Percentiles rank a stretch among this genome's conserved stretches.
phyloP scores from a whole-genome alignment of 2,329 filamentous ascomycete genomes.

The Colletotrichum gloeosporioides region DNA sequence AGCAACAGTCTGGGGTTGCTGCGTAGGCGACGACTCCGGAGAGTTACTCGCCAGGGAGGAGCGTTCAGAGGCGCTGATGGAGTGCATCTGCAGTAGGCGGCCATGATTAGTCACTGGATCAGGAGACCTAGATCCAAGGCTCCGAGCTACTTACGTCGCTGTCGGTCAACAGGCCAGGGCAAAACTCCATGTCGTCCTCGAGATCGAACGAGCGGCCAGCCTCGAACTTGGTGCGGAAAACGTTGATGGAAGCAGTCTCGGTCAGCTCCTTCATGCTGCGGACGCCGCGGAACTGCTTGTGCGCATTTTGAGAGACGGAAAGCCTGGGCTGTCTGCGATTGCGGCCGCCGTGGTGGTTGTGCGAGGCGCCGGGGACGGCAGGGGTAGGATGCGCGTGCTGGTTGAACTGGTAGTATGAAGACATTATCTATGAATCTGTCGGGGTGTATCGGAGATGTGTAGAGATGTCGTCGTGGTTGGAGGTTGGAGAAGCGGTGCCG shows the following conservation, averaged over 20 bases:
- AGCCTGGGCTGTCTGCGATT: slow-evolving; percentile 84
- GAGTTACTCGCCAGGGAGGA: slow-evolving; percentile 95
- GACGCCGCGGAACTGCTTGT: slow-evolving; percentile 86
- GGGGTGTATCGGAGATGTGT: background rate
- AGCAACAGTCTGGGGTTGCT: slow-evolving; percentile 81
- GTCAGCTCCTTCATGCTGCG: slow-evolving; percentile 86
- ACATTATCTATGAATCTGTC: slow-evolving; percentile 51
- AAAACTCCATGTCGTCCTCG: slow-evolving; percentile 96
- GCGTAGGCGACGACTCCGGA: slow-evolving; percentile 87
- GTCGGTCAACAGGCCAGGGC: slow-evolving; percentile 89
- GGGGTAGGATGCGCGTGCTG: slow-evolving; percentile 62
- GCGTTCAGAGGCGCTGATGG: slow-evolving; percentile 91
- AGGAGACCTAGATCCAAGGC: background rate
- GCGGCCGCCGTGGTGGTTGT: slow-evolving; percentile 84
- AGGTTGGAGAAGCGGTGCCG: background rate
- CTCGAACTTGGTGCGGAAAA: slow-evolving; percentile 89
- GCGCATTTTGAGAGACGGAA: slow-evolving; percentile 79
- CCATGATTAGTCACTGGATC: slow-evolving; percentile 28
- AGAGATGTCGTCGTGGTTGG: background rate
- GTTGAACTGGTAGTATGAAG: slow-evolving; percentile 69
- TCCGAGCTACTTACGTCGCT: slow-evolving; percentile 74
- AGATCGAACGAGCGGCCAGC: slow-evolving; percentile 92
- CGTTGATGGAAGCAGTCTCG: slow-evolving; percentile 76
- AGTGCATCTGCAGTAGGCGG: slow-evolving; percentile 71
- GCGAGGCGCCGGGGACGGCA: slow-evolving; percentile 60